Evolutionary conservation across 2,329 filamentous ascomycete genomes (phyloP).

Genomic region (Penicillium palitans): DNA sequence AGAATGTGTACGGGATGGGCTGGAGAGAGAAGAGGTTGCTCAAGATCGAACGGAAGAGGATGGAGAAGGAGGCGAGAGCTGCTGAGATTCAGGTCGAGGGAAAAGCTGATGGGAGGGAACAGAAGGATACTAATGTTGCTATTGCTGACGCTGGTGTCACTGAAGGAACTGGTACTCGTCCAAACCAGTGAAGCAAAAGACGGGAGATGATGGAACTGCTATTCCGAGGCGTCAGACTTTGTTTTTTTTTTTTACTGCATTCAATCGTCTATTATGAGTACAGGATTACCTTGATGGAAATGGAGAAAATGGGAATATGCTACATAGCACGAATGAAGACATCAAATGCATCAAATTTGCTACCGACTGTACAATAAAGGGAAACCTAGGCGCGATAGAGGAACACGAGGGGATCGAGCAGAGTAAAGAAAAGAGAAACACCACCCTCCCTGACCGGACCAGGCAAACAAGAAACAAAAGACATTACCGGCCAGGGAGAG

Average conservation of each 20-base stretch:
- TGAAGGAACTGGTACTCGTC: not conserved
- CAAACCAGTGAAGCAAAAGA: not conserved
- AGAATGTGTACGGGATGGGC: conserved; percentile 20
- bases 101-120: not conserved
- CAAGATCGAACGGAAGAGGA: conserved; percentile 14
- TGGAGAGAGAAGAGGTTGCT: conserved; percentile 22
- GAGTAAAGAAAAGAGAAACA: conserved; percentile 26
- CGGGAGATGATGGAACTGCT: not conserved
- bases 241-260: not conserved
- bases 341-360: conserved; percentile 32
- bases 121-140: not conserved
- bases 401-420: conserved; percentile 26
- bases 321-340: conserved; percentile 18
- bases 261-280: not conserved
- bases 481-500: conserved; percentile 19
- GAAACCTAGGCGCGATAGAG: conserved; percentile 29
- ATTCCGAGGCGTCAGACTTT: not conserved
- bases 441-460: conserved; percentile 16
- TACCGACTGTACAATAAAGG: conserved; percentile 32
- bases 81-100: not conserved
- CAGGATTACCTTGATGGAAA: not conserved
- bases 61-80: not conserved
- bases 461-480: conserved; percentile 8
- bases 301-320: not conserved
- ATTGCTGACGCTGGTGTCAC: not conserved